phyloP scores from a whole-genome alignment of 495 filamentous ascomycete species.

The Penicillium verhagenii region DNA sequence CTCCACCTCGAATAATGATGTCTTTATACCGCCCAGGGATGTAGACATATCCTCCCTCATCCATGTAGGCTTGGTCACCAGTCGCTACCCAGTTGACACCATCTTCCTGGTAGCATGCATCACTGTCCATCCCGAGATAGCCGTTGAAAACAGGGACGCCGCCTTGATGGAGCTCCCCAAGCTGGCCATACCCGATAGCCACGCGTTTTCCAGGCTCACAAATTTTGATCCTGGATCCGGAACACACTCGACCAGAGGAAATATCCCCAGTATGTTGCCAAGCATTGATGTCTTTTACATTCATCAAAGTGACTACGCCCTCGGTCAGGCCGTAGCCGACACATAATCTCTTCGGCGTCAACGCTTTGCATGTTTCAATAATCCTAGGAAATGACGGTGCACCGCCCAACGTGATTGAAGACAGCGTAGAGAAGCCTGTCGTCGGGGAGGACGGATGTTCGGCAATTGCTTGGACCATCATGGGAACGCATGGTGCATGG shows the following conservation, averaged over 20 bases:
- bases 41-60: constrained; percentile 29
- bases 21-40: constrained; percentile 50
- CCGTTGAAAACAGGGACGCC: constrained; percentile 21
- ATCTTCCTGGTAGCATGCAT: constrained; percentile 35
- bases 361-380: constrained; percentile 29
- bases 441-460: constrained; percentile 5
- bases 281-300: constrained; percentile 13
- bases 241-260: constrained; percentile 29
- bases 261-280: constrained; percentile 30
- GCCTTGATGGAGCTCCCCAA: constrained; percentile 45
- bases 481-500: constrained; percentile 35
- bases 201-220: too few relatives aligned
- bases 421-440: constrained; percentile 25
- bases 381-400: constrained; percentile 27
- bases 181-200: constrained; percentile 17
- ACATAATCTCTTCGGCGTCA: too few relatives aligned
- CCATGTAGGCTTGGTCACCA: constrained; percentile 47
- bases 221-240: background rate
- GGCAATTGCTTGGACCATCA: constrained; percentile 29
- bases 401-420: constrained; percentile 28
- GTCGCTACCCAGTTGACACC: constrained; percentile 36
- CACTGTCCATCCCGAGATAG: constrained; percentile 28
- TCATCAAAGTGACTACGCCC: constrained; percentile 15
- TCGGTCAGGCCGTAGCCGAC: constrained; percentile 51
- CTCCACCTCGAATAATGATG: constrained; percentile 48